Evolutionary conservation across 2,329 filamentous ascomycete species (phyloP), one percentile per base, ranked within the genome.

Genomic region (Hysterium pulicare): DNA sequence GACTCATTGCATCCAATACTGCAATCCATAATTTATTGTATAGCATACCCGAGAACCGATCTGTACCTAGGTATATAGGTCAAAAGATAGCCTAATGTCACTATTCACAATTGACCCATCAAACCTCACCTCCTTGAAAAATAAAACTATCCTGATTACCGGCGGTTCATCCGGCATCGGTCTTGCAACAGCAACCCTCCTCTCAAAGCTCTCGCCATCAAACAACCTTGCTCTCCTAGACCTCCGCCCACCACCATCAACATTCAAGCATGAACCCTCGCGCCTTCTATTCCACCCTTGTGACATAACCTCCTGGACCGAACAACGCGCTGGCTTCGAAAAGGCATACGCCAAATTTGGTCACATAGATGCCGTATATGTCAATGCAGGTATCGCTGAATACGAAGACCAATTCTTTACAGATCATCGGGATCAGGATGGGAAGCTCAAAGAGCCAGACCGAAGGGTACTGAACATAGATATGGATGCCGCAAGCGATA

Each of bases 301-400:
- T 55, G 66, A 76, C 52, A 64, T 76, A 40, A 70, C 70, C 2
- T 66, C 62, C 38, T 76, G 73, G 73, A 39, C 49, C 5, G 64
- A 62, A 4, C 73, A 75, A 54, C 62, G 72, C 22, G 58, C 61
- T 1, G 72, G 66, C 13, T 76, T 76, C 51, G 64, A 67, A 45
- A 55, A 56, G 5, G 70, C 66, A 2, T 53, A 69, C 39, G 38
- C 55, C 5, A 66, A 66, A 21, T 75, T 75, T 53, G 67, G 68
- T 5, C 57, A 62, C 8, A 69, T 76, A 32, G 70, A 73, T 40
- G 60, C 59, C 30, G 71, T 76, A 11, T 76, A 73, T 48, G 69
- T 75, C 35, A 76, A 76, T 40, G 73, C 73, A 4, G 73, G 73
- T 0, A 70, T 76, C 19, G 64, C 69, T 21, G 73, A 76, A 47